Evolutionary conservation across 1,284 basidiomycete species (phyloP), one percentile per base, ranked within the genome.

Genomic region (Apiotrichum gracile): DNA sequence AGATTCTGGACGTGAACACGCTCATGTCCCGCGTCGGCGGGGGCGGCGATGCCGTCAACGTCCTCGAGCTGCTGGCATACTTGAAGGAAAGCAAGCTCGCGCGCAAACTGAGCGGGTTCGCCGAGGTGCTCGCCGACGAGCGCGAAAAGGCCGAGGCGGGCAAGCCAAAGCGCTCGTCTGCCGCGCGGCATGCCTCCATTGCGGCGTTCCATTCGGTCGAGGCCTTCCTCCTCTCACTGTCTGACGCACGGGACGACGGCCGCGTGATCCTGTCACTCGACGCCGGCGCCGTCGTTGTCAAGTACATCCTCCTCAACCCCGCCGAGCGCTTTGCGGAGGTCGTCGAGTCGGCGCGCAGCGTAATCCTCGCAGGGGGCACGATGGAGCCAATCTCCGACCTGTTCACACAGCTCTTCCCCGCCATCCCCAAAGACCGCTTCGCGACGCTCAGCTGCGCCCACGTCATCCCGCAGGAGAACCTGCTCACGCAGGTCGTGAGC

Each of bases 361-460:
- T 98, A 9, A 77, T 98, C 24, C 78, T 98, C 16, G 92, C 93
- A 0, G 94, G 94, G 10, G 94, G 94, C 2, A 98, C 94, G 0
- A 97, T 98, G 94, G 91, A 91, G 37, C 94, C 94, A 9, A 89
- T 97, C 43, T 85, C 87, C n/a, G 92, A 97, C 71, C 83, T 97
- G 24, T 78, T 83, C 26, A 80, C 80, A 50, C 93, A 97, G 65
- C 78, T 98, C 4, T 91, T 98, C 64, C 80, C 85, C 0, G 77
- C 80, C 50, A 66, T 96, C 2, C 77, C 84, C 1, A 48, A 74
- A 0, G 81, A 85, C 13, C 81, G 82, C 27, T 77, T 97, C 21
- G 77, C 83, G 2, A 86, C 82, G 16, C 91, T 97, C 66, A 90
- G 91, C 0, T 98, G 94, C 70, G 86, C 88, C 0, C 94, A 98